Evolutionary conservation across 2,329 filamentous ascomycete species (phyloP).

Genomic region (Penicillium sp.): DNA sequence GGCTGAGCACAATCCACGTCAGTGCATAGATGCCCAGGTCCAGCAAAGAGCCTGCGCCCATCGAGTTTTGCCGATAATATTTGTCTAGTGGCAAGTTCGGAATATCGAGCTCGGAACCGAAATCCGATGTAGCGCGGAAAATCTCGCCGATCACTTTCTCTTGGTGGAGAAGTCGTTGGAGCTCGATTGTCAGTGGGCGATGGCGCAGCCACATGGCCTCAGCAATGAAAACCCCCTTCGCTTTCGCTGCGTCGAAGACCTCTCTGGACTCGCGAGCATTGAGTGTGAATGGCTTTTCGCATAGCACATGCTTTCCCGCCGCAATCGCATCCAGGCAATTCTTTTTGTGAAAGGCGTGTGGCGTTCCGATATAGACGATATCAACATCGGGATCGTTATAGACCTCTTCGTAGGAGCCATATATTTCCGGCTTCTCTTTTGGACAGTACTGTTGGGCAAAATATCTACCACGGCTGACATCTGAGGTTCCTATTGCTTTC

Average conservation of each 20-base stretch:
- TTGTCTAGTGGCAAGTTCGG: neutral
- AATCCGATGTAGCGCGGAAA: neutral
- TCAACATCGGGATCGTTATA: constrained; percentile 27
- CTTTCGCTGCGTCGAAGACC: constrained; percentile 44
- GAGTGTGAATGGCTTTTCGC: constrained; percentile 55
- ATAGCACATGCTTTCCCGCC: constrained; percentile 57
- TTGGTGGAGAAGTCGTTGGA: neutral
- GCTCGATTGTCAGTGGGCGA: constrained; percentile 1
- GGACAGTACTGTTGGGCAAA: constrained; percentile 40
- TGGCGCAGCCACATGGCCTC: constrained; percentile 18
- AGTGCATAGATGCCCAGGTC: constrained; percentile 18
- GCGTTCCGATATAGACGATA: constrained; percentile 32
- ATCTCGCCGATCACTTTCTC: neutral
- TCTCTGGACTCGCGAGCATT: constrained; percentile 48
- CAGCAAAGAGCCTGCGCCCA: constrained; percentile 16
- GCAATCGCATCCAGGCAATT: constrained; percentile 52
- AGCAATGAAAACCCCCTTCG: constrained; percentile 17
- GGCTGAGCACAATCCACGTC: constrained; percentile 14
- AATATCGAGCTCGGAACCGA: constrained; percentile 5
- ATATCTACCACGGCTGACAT: constrained; percentile 38
- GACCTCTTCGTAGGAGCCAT: constrained; percentile 14
- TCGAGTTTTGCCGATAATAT: constrained; percentile 5
- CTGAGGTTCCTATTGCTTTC: constrained; percentile 48
- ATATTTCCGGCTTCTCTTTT: neutral
- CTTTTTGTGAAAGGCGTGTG: constrained; percentile 38